Conservation (phyloP, 495 filamentous ascomycete genomes). For the Xylaria intraflava region DNA sequence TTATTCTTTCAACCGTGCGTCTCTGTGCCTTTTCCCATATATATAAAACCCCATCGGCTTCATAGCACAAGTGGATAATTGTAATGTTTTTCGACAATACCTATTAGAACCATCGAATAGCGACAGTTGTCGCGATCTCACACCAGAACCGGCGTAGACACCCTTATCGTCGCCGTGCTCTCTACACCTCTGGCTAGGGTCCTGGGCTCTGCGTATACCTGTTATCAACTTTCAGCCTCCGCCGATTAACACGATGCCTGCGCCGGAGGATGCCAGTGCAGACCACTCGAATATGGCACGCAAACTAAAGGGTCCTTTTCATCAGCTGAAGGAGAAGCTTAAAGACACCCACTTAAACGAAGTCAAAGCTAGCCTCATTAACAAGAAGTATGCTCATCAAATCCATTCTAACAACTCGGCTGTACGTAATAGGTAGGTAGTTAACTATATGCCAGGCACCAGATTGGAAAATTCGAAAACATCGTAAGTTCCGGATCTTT, state of each 20-base stretch:
- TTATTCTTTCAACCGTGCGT: neutral
- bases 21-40: neutral
- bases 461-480: slow-evolving; percentile 51
- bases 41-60: no score
- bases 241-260: neutral
- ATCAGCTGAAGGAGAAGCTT: slow-evolving; percentile 42
- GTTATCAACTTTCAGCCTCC: neutral
- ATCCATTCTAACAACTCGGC: neutral
- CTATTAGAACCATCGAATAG: no score
- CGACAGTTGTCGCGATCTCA: no score
- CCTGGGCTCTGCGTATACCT: neutral
- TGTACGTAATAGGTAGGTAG: neutral
- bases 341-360: slow-evolving; percentile 40
- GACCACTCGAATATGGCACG: slow-evolving; percentile 17
- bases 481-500: slow-evolving; percentile 26
- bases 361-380: slow-evolving; percentile 39
- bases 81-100: no score
- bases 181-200: neutral
- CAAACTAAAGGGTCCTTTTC: slow-evolving; percentile 34
- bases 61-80: no score
- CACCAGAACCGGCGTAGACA: neutral
- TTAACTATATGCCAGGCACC: slow-evolving; percentile 30
- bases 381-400: slow-evolving; percentile 38
- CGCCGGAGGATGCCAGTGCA: neutral
- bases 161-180: neutral